Evolutionary conservation across 164 flowering plant species (phyloP).

Genomic region (Kingdonia uniflora): DNA sequence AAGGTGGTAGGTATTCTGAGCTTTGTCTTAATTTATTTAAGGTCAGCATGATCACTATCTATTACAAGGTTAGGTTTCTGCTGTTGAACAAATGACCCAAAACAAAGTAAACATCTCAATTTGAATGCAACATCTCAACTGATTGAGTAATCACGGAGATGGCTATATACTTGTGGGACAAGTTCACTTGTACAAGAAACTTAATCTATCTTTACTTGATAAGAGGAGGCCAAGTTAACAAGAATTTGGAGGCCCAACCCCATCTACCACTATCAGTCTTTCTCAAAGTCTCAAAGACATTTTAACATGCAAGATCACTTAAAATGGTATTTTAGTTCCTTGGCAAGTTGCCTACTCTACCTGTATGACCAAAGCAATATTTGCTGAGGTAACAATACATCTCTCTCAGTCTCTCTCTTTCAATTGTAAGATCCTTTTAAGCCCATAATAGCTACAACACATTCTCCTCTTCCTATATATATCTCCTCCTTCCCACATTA

Average conservation of each 20-base stretch:
- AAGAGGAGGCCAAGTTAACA: constrained; percentile 10
- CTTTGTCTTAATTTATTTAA: no score
- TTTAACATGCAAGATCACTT: background rate
- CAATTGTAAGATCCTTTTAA: no score
- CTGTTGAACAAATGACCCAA: background rate
- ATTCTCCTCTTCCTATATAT: constrained; percentile 17
- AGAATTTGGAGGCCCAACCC: constrained; percentile 43
- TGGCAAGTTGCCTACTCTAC: constrained; percentile 38
- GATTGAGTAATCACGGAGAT: background rate
- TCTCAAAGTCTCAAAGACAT: no score
- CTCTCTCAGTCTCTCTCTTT: no score
- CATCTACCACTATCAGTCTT: constrained; percentile 26
- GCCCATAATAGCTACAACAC: no score
- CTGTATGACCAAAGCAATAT: constrained; percentile 13
- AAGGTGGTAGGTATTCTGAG: no score
- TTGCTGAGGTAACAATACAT: background rate
- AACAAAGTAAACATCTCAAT: background rate
- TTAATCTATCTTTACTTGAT: background rate
- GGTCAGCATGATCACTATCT: no score
- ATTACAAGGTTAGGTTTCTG: no score
- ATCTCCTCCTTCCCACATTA: background rate
- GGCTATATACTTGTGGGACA: background rate
- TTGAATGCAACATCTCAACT: constrained; percentile 3
- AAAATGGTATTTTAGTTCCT: constrained; percentile 20
- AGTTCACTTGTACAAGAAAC: background rate